Evolutionary conservation across 768 basidiomycete genomes (phyloP).

Genomic region (Mycena rosella): DNA sequence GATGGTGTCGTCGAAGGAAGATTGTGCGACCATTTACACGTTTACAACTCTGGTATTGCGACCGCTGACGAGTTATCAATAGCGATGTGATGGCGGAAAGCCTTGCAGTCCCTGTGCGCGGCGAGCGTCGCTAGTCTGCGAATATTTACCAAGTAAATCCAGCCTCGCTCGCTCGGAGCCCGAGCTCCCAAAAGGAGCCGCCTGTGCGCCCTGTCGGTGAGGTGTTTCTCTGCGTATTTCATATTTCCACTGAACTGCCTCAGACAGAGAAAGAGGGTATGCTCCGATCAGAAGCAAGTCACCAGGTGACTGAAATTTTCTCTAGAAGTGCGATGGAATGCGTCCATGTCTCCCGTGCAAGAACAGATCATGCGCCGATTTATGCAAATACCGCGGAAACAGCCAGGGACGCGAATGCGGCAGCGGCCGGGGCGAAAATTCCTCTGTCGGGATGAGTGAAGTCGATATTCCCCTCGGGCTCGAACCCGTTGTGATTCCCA

Average conservation of each 20-base stretch:
- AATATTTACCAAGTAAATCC: neutral
- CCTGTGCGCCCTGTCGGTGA: neutral
- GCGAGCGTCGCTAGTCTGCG: constrained; percentile 9
- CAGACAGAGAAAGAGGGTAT: constrained; percentile 15
- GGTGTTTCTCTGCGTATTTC: neutral
- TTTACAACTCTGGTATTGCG: too few species aligned
- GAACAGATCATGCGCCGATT: too few species aligned
- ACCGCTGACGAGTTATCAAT: too few species aligned
- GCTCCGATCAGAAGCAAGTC: neutral
- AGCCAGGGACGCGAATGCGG: too few species aligned
- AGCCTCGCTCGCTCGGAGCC: neutral
- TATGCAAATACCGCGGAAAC: too few species aligned
- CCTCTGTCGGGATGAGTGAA: neutral
- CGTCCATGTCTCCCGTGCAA: constrained; percentile 2
- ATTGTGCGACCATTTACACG: too few species aligned
- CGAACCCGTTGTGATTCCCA: too few species aligned
- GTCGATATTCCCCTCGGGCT: too few species aligned
- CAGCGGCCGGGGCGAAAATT: too few species aligned
- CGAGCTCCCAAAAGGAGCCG: constrained; percentile 28
- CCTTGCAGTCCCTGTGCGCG: constrained; percentile 17
- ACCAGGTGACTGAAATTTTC: neutral
- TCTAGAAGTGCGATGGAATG: too few species aligned
- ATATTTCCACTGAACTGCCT: neutral
- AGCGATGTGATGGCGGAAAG: constrained; percentile 27
- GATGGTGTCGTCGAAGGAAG: too few species aligned